phyloP scores from a whole-genome alignment of 371 early-diverging fungal species.

The Rhizopus arrhizus region DNA sequence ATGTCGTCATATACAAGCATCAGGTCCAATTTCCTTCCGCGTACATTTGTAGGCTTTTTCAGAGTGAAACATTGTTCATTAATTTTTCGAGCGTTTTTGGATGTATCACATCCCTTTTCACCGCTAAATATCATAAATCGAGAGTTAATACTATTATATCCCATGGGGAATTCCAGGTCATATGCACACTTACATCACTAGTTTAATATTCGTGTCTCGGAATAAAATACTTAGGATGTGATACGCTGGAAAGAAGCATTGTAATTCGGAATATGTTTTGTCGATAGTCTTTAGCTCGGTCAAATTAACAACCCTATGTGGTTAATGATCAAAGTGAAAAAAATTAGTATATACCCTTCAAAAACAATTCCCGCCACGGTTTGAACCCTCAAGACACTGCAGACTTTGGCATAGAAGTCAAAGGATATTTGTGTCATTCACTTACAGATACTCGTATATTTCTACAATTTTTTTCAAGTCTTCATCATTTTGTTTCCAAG shows the following conservation, averaged over 20 bases:
- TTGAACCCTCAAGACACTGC: constrained; percentile 2
- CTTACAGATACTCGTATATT: too few relatives aligned
- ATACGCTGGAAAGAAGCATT: constrained; percentile 6
- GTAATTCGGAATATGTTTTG: constrained; percentile 6
- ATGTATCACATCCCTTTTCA: constrained; percentile 10
- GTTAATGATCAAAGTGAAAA: constrained; percentile 8
- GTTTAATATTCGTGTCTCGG: constrained; percentile 2
- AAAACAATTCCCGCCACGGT: constrained; percentile 3
- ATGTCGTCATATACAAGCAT: constrained; percentile 6
- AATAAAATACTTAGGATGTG: constrained; percentile 6
- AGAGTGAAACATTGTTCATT: constrained; percentile 4
- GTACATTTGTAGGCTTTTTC: constrained; percentile 9
- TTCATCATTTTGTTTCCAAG: constrained; percentile 1
- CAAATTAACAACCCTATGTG: constrained; percentile 1
- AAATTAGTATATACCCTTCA: constrained; percentile 6
- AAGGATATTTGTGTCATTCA: constrained; percentile 5
- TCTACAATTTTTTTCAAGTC: constrained; percentile 4
- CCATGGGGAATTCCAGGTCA: constrained; percentile 6
- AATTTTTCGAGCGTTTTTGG: constrained; percentile 5
- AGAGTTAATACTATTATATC: constrained; percentile 9
- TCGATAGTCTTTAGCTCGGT: not conserved
- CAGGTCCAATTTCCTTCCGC: constrained; percentile 6
- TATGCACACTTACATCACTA: constrained; percentile 7
- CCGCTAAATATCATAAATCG: constrained; percentile 7
- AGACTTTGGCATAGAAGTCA: constrained; percentile 5